Base-by-base conservation (phyloP, 2,329 filamentous ascomycete genomes). In the Pochonia chlamydosporia region DNA sequence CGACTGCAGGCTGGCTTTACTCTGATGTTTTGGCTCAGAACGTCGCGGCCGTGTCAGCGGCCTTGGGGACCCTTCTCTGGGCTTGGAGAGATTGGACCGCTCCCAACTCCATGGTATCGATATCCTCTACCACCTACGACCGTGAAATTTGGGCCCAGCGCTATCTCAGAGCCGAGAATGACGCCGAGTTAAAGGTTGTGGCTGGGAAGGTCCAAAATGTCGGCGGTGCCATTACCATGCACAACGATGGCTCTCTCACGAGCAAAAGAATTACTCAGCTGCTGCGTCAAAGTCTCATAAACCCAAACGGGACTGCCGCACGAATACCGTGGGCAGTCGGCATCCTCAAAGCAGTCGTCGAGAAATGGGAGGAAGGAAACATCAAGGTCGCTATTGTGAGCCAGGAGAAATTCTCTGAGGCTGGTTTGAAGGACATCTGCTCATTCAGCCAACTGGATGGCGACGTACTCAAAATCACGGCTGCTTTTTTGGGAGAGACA, bases 1-100 rank as follows among this genome's bases (percentile, higher is more conserved):
- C 36, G 20, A 56, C 59, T 6, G 52, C 58, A 7, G 52, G 51
- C 4, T 57, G 57, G 25, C 53, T 61, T 13, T 69, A 59, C 49
- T 56, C 54, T 8, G 65, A 68, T 44, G 60, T 64, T 11, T 49
- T 64, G 10, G 61, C 62, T 3, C 59, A 67, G 35, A 59, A 59
- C 36, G 49, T 56, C 5, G 62, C 65, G 6, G 56, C 63, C 1
- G 45, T 65, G n/a, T 47, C 57, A 6, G 64, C 64, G 1, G 61
- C 63, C 0, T 33, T 59, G 4, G 52, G 58, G 20, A 69, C 64
- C 1, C 59, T 60, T 1, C 54, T 63, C 18, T 64, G 59, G 52
- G 54, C 59, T 2, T 61, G 56, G 57, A 60, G 54, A 35, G 60
- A 63, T 41, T 58, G 53, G 49, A 24, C 40, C 30, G 36, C 40